A percentile compares a stretch with the other conserved stretches of the same genome.
phyloP scores from a whole-genome alignment of 108 stramenopile species.

The Pseudonitzschia multistriata region DNA sequence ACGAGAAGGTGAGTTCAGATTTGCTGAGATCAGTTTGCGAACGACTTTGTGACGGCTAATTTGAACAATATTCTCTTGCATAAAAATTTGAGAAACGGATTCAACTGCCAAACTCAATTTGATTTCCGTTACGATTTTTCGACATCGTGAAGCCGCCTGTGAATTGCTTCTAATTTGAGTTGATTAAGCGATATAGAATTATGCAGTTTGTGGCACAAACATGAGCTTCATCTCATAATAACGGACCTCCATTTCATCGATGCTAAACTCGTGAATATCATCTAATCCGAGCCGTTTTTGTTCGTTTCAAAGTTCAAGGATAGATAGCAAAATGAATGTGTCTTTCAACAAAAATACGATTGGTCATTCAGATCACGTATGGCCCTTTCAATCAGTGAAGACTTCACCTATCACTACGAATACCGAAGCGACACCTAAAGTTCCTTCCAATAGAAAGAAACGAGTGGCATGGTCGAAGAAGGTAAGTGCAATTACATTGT shows the following conservation, averaged over 20 bases:
- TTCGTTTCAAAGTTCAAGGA: neutral
- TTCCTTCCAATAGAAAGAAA: constrained; percentile 9
- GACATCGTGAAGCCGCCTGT: neutral
- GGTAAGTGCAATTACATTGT: constrained; percentile 13
- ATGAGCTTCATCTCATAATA: neutral
- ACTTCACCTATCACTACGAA: constrained; percentile 19
- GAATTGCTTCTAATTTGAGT: neutral
- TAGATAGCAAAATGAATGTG: neutral
- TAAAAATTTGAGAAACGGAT: neutral
- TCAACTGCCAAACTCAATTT: neutral
- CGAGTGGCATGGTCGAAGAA: constrained; percentile 13
- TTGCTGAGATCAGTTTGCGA: too few relatives aligned
- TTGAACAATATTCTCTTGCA: neutral
- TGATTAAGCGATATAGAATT: neutral
- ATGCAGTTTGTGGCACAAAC: neutral
- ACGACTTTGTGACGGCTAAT: neutral
- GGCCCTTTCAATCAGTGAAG: neutral
- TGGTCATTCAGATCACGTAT: neutral
- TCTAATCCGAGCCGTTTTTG: neutral
- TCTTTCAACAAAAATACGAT: neutral
- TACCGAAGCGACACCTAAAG: neutral
- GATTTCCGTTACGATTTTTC: neutral
- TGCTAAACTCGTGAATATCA: neutral
- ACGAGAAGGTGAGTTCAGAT: neutral
- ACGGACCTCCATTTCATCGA: neutral